These are phyloP conservation scores for Nakaseomyces glabratus DNA, from an alignment of 1,139 yeast genomes.

Conservation along the genomic window DNA sequence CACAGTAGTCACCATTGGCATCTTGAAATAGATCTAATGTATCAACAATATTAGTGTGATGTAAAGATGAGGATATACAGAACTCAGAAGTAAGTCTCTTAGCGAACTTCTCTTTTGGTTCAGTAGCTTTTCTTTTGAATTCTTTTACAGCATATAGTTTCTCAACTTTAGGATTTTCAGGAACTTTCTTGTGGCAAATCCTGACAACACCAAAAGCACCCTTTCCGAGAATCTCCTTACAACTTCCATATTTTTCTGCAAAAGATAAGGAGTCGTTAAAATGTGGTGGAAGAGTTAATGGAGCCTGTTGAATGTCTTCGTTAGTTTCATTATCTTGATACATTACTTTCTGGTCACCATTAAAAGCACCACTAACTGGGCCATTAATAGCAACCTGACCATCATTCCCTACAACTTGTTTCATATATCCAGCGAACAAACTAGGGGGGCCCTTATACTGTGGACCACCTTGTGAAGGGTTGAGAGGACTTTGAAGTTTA, in stretches of 20 bases:
- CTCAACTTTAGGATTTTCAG: constrained; percentile 34
- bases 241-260: constrained; percentile 61
- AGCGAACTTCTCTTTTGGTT: constrained; percentile 50
- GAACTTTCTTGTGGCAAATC: constrained; percentile 44
- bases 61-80: constrained; percentile 73
- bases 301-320: not conserved
- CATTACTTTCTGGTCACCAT: constrained; percentile 6
- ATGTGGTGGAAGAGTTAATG: not conserved
- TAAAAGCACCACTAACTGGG: constrained; percentile 8
- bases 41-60: constrained; percentile 71
- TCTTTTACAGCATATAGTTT: constrained; percentile 75
- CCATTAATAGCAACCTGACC: constrained; percentile 9
- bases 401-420: constrained; percentile 42
- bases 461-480: not conserved
- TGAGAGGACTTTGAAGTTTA: not conserved
- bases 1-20: constrained; percentile 87
- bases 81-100: constrained; percentile 76
- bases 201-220: constrained; percentile 84
- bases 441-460: constrained; percentile 46
- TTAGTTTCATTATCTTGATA: not conserved
- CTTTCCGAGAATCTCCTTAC: constrained; percentile 70
- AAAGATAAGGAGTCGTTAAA: constrained; percentile 29
- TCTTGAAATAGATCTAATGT: constrained; percentile 83
- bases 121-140: constrained; percentile 49
- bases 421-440: constrained; percentile 68